phyloP scores from a whole-genome alignment of 208 protist genomes.

The Herpetomonas samuelpessoai region DNA sequence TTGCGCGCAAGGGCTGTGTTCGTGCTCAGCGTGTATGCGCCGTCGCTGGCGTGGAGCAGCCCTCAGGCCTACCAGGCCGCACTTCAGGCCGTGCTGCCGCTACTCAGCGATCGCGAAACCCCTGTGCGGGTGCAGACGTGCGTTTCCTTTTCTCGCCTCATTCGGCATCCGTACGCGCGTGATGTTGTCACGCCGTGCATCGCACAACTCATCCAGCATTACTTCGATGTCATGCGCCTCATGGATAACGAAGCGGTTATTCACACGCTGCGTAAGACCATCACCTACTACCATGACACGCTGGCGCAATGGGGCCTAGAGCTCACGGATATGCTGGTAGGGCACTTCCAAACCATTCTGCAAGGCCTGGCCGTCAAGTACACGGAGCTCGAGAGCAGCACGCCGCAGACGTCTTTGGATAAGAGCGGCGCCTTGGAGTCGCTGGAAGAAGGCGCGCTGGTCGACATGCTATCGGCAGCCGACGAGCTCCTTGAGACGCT shows the following conservation, averaged over 20 bases:
- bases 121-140: constrained; percentile 90
- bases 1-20: constrained; percentile 82
- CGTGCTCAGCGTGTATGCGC: constrained; percentile 65
- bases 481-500: constrained; percentile 87
- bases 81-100: constrained; percentile 54
- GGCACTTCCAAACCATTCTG: constrained; percentile 68
- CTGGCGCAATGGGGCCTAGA: constrained; percentile 88
- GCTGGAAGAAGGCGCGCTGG: constrained; percentile 51
- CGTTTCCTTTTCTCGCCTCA: constrained; percentile 75
- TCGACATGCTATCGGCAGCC: constrained; percentile 65
- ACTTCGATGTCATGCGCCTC: constrained; percentile 88
- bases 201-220: constrained; percentile 84
- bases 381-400: constrained; percentile 30
- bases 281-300: constrained; percentile 75
- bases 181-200: constrained; percentile 85
- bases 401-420: neutral
- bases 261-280: constrained; percentile 85
- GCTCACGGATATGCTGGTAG: constrained; percentile 77
- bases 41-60: constrained; percentile 69
- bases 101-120: constrained; percentile 82
- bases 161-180: constrained; percentile 58
- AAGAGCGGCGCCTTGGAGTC: neutral
- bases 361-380: constrained; percentile 49
- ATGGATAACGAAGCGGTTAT: constrained; percentile 92
- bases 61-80: constrained; percentile 47